Base-by-base conservation (phyloP, 306 rosid genomes). In the Ormosia semicastrata region DNA sequence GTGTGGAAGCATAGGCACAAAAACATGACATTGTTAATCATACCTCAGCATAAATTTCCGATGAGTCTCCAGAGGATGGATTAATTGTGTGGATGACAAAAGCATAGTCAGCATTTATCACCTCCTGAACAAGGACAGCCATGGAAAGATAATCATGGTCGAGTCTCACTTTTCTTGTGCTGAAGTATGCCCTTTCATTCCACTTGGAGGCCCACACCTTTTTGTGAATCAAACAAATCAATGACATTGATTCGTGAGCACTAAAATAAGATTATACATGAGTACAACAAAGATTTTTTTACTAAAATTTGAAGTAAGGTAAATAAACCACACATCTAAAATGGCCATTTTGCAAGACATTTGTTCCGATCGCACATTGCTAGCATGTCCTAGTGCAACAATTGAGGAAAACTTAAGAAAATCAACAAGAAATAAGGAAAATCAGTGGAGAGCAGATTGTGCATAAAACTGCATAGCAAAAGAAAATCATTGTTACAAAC, bases 151-250 rank as follows among this genome's bases (percentile, higher is more conserved):
- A 85, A 14, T 95, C 98, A 68, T 95, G 99, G 75, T 95, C 92
- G 46, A 93, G 75, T 77, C 93, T 95, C 78, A 95, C 94, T 91
- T 93, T 95, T 91, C 93, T 87, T 12, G 98, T 88, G 91, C 99
- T 95, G 90, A 89, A 95, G 87, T 93, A 95, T 24, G 99, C 98
- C 76, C 99, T 89, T 86, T 93, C 99, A 34, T 95, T 95, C 99
- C 99, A 95, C 91, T 95, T 95, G 49, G 99, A 95, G 80, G 92
- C 98, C 99, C 99, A 95, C 49, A 95, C 99, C 99, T 95, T 74
- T 69, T 85, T 66, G 63, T 40, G 33, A 87, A 75, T 81, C 58
- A 75, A 69, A 73, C 40, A 81, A 39, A 84, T 44, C 65, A 80
- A 71, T 47, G 70, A 71, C 44, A 81, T 32, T 33, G 53, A 50